Evolutionary conservation across 1,284 basidiomycete species (phyloP).

Genomic region (Apiotrichum domesticum): DNA sequence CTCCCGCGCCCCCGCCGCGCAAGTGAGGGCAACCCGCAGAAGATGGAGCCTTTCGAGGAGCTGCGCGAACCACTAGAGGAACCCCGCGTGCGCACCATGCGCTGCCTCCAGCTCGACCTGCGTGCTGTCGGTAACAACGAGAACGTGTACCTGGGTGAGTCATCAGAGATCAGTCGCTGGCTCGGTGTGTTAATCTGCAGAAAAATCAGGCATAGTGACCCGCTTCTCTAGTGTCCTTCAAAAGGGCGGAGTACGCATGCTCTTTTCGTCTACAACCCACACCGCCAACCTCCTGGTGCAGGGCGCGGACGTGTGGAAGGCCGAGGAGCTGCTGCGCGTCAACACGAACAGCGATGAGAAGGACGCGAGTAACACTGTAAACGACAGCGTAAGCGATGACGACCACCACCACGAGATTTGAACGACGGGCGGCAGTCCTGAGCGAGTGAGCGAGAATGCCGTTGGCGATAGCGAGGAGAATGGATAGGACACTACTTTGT

Average conservation of each 20-base stretch:
- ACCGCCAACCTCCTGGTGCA: slow-evolving; percentile 68
- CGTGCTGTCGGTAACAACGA: slow-evolving; percentile 10
- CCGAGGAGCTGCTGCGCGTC: slow-evolving; percentile 25
- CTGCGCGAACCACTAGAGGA: not conserved
- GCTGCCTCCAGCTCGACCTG: slow-evolving; percentile 43
- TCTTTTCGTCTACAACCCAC: slow-evolving; percentile 76
- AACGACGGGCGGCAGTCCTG: too few species aligned
- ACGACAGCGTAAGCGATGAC: not conserved
- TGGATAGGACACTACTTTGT: too few species aligned
- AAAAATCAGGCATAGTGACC: slow-evolving; percentile 58
- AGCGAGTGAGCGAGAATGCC: too few species aligned
- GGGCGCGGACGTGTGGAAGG: slow-evolving; percentile 30
- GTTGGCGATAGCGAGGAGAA: too few species aligned
- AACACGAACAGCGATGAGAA: not conserved
- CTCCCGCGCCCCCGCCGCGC: slow-evolving; percentile 3
- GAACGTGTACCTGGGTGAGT: not conserved
- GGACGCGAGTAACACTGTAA: not conserved
- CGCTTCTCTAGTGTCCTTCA: slow-evolving; percentile 66
- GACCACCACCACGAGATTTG: too few species aligned
- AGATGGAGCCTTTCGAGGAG: not conserved
- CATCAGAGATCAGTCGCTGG: too few species aligned
- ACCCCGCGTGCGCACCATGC: slow-evolving; percentile 17
- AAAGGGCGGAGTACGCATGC: slow-evolving; percentile 67
- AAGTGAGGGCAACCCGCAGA: slow-evolving; percentile 4
- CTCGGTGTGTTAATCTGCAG: slow-evolving; percentile 11